Percentiles rank a stretch among this genome's conserved stretches.
Conservation (phyloP, 306 rosid genomes). For the Medicago ruthenica region DNA sequence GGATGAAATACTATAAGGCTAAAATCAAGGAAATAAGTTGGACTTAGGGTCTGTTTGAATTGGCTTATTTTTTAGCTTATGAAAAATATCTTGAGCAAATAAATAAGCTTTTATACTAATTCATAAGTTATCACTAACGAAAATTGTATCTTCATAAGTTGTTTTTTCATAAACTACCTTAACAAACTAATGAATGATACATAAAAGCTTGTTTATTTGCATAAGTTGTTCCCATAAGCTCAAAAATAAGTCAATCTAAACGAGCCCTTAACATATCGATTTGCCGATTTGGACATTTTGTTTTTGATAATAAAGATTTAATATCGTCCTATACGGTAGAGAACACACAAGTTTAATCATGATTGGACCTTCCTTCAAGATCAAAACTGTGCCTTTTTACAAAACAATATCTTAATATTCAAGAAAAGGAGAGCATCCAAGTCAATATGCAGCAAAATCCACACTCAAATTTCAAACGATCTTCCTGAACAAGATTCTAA, state of each 20-base stretch:
- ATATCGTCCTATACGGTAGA: too few species aligned
- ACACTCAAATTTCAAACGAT: constrained; percentile 29
- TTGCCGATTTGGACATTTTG: too few species aligned
- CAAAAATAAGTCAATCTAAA: too few species aligned
- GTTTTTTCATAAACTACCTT: too few species aligned
- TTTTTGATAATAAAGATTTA: too few species aligned
- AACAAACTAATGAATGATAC: too few species aligned
- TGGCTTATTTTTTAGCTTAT: background rate
- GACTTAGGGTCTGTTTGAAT: constrained; percentile 3
- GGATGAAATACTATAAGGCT: constrained; percentile 29
- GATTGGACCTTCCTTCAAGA: background rate
- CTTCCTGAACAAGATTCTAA: constrained; percentile 26
- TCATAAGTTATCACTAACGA: too few species aligned
- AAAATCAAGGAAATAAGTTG: background rate
- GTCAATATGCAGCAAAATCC: constrained; percentile 19
- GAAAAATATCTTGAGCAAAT: background rate
- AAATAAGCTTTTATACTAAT: too few species aligned
- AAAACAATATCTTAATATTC: constrained; percentile 17
- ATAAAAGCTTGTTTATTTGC: too few species aligned
- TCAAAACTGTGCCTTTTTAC: background rate
- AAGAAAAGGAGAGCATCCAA: constrained; percentile 9
- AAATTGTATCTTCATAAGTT: too few species aligned
- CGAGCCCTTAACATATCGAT: too few species aligned
- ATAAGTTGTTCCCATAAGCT: too few species aligned
- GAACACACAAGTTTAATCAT: background rate